A percentile compares a stretch with the other conserved stretches of the same genome.
phyloP scores from a whole-genome alignment of 2,329 filamentous ascomycete genomes.

The Cladosporium sp. region DNA sequence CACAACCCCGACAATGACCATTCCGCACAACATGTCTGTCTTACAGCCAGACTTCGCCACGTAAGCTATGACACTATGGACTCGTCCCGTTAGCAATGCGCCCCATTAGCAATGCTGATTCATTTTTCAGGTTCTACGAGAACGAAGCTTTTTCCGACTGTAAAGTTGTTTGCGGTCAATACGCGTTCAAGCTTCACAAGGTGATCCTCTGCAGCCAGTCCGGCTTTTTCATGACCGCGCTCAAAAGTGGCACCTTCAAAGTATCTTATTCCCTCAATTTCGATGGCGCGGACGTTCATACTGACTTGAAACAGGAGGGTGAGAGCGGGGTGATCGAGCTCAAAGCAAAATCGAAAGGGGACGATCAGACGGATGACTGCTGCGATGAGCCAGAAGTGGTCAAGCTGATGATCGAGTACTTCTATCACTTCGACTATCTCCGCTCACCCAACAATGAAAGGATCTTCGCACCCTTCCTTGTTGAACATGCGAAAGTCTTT shows the following conservation, averaged over 20 bases:
- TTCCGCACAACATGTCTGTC: not conserved
- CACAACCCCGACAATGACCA: too few relatives aligned
- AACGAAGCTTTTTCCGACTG: not conserved
- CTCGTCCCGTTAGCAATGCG: not conserved
- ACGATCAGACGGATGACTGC: slow-evolving; percentile 14
- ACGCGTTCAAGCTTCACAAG: not conserved
- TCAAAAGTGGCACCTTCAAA: not conserved
- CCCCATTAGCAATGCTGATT: not conserved
- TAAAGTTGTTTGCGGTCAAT: not conserved
- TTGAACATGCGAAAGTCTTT: slow-evolving; percentile 39
- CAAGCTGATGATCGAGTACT: slow-evolving; percentile 25
- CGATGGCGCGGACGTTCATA: too few relatives aligned
- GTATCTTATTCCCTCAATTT: not conserved
- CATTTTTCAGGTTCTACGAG: not conserved
- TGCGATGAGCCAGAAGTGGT: slow-evolving; percentile 24
- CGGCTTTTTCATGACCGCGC: not conserved
- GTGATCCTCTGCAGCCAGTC: not conserved
- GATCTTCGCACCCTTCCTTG: not conserved
- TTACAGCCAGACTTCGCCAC: not conserved
- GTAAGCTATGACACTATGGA: too few relatives aligned
- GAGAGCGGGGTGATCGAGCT: not conserved
- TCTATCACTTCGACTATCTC: slow-evolving; percentile 27
- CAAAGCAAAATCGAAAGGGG: not conserved
- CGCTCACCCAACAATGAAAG: too few relatives aligned
- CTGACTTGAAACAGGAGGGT: not conserved